Percentiles rank a stretch among this genome's conserved stretches.
Conservation (phyloP, 495 filamentous ascomycete species). For the Entonaema liquescens region DNA sequence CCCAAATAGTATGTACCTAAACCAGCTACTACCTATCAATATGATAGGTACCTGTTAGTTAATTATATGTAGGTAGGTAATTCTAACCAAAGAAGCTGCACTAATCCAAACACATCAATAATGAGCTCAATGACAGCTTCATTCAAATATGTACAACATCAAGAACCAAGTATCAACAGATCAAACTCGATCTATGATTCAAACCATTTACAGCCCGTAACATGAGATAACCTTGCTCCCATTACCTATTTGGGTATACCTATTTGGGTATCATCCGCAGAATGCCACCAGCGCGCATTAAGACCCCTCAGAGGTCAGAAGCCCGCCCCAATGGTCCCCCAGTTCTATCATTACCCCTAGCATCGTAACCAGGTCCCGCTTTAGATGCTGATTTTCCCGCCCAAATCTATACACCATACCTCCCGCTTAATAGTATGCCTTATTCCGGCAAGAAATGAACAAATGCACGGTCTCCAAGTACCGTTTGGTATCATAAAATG, state of each 20-base stretch:
- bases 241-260: slow-evolving; percentile 8
- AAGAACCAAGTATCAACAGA: background rate
- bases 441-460: slow-evolving; percentile 16
- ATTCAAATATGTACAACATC: slow-evolving; percentile 6
- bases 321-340: slow-evolving; percentile 6
- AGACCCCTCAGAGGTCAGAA: slow-evolving; percentile 21
- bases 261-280: slow-evolving; percentile 36
- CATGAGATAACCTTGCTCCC: slow-evolving; percentile 25
- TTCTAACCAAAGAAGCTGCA: too few species aligned
- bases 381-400: slow-evolving; percentile 33
- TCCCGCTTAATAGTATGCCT: slow-evolving; percentile 28
- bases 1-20: background rate
- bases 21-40: background rate
- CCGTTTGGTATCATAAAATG: slow-evolving; percentile 42
- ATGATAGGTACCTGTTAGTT: too few species aligned
- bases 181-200: slow-evolving; percentile 16
- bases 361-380: slow-evolving; percentile 39
- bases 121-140: background rate
- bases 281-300: slow-evolving; percentile 28
- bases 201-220: slow-evolving; percentile 11
- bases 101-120: too few species aligned
- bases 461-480: slow-evolving; percentile 37
- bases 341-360: slow-evolving; percentile 35
- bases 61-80: too few species aligned
- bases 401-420: slow-evolving; percentile 28